phyloP scores from a whole-genome alignment of 2,329 filamentous ascomycete species.

The Alternaria arbusti region DNA sequence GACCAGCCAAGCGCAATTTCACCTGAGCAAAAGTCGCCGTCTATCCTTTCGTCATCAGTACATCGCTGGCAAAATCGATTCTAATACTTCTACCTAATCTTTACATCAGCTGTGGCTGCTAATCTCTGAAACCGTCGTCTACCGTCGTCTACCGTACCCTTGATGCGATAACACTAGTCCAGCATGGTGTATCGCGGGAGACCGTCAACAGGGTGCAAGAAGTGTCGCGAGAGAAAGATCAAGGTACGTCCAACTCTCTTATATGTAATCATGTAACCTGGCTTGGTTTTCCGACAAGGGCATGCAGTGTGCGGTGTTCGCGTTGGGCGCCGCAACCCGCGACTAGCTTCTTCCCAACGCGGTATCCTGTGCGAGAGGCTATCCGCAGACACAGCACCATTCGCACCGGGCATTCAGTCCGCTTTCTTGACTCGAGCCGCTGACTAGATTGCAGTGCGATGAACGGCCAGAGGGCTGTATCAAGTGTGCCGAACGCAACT shows the following conservation, averaged over 20 bases:
- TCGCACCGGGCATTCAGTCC: neutral
- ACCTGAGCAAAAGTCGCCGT: neutral
- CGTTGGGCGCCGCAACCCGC: neutral
- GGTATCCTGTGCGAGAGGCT: conserved; percentile 6
- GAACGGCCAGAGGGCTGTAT: conserved; percentile 35
- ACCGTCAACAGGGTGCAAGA: conserved; percentile 43
- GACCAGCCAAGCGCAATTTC: neutral
- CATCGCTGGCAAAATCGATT: neutral
- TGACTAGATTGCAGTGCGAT: conserved; percentile 34
- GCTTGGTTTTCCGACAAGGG: neutral
- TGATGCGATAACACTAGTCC: neutral
- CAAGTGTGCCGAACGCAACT: conserved; percentile 32
- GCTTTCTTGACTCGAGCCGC: neutral
- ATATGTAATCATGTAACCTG: neutral
- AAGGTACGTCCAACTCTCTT: conserved; percentile 37
- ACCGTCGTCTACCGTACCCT: neutral
- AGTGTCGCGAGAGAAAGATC: conserved; percentile 51
- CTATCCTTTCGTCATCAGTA: neutral
- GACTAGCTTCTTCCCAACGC: conserved; percentile 1
- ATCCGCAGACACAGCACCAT: neutral
- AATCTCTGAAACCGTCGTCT: neutral
- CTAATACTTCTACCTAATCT: neutral
- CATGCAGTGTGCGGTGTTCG: neutral
- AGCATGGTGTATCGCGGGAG: conserved; percentile 45
- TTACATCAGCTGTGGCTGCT: neutral